A percentile compares a stretch with the other conserved stretches of the same genome.
Conservation (phyloP, 768 basidiomycete genomes). For the Clathrus columnatus region DNA sequence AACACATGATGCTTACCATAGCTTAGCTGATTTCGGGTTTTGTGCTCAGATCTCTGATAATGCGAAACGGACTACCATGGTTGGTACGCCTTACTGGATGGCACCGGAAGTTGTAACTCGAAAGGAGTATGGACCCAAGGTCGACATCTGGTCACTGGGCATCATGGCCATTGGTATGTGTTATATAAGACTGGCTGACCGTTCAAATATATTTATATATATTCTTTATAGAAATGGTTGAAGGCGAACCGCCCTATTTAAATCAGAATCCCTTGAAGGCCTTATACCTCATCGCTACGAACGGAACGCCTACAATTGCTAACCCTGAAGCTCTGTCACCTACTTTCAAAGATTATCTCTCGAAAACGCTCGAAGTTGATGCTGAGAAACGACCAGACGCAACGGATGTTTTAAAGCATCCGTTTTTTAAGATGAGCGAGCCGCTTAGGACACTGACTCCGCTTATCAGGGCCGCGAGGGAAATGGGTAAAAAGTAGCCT, state of each 20-base stretch:
- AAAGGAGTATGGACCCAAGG: conserved; percentile 96
- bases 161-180: conserved; percentile 93
- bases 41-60: conserved; percentile 93
- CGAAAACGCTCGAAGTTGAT: conserved; percentile 86
- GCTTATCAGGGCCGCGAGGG: conserved; percentile 86
- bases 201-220: background rate
- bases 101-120: conserved; percentile 96
- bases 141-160: conserved; percentile 95
- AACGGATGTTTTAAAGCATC: conserved; percentile 64
- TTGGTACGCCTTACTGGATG: conserved; percentile 99
- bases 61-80: conserved; percentile 95
- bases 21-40: conserved; percentile 93
- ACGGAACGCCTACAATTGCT: conserved; percentile 92
- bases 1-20: conserved; percentile 7
- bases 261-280: conserved; percentile 97
- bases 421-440: conserved; percentile 83
- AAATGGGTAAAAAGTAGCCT: conserved; percentile 53
- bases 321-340: conserved; percentile 73
- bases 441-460: conserved; percentile 80
- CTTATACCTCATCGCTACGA: conserved; percentile 94
- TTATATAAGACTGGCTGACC: conserved; percentile 13
- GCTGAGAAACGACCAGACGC: conserved; percentile 90
- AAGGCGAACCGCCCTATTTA: conserved; percentile 93
- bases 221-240: conserved; percentile 76
- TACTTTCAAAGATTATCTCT: conserved; percentile 84